Evolutionary conservation across 1,139 yeast species (phyloP).

Genomic region (Wickerhamiella infanticola): DNA sequence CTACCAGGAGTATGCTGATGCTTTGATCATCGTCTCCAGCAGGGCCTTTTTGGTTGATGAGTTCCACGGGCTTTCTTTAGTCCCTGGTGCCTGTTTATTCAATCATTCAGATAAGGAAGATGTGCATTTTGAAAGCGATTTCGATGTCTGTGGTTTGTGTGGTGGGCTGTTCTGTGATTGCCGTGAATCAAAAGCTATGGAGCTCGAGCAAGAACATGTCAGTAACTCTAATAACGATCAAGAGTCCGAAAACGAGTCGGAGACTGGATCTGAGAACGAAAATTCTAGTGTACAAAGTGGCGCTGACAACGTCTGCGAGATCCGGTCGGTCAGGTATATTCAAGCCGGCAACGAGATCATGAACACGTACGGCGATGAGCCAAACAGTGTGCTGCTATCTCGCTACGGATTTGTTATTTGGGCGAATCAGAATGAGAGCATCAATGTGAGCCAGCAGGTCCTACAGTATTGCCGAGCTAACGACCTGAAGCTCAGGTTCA

Average conservation of each 20-base stretch:
- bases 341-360: conserved; percentile 42
- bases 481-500: conserved; percentile 31
- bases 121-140: conserved; percentile 61
- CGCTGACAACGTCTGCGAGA: conserved; percentile 24
- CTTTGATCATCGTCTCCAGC: conserved; percentile 38
- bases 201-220: conserved; percentile 1
- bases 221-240: conserved; percentile 12
- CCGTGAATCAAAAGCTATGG: conserved; percentile 14
- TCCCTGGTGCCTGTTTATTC: conserved; percentile 84
- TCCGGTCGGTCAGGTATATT: conserved; percentile 31
- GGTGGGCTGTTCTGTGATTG: conserved; percentile 39
- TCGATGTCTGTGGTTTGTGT: conserved; percentile 56
- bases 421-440: conserved; percentile 41
- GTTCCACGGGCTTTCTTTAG: conserved; percentile 58
- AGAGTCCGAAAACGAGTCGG: conserved; percentile 11
- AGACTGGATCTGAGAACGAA: conserved; percentile 15
- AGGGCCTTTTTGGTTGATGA: conserved; percentile 70
- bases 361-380: conserved; percentile 63
- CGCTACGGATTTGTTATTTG: conserved; percentile 59
- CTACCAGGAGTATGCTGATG: conserved; percentile 20
- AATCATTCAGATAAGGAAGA: conserved; percentile 48
- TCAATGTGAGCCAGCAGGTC: conserved; percentile 42
- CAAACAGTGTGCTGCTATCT: conserved; percentile 50
- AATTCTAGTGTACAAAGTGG: conserved; percentile 24
- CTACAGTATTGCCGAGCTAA: conserved; percentile 27